Evolutionary conservation across 352 stramenopile genomes (phyloP).

Genomic region (Phytophthora capsici): DNA sequence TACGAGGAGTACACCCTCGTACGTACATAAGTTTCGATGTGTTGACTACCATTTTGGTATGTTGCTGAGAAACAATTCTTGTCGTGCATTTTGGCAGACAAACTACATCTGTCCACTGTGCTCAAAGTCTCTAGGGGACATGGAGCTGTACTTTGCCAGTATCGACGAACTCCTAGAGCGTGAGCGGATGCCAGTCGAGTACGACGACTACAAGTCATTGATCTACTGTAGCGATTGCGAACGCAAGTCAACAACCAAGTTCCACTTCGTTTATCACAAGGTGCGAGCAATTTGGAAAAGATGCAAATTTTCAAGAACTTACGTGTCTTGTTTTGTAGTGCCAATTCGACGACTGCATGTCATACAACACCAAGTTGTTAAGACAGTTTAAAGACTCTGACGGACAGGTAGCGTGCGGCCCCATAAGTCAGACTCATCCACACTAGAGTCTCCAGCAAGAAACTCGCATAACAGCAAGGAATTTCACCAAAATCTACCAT

Average conservation of each 20-base stretch:
- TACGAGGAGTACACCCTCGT: constrained; percentile 94
- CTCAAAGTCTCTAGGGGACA: constrained; percentile 95
- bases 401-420: constrained; percentile 29
- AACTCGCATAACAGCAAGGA: background rate
- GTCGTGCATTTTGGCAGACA: constrained; percentile 42
- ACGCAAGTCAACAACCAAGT: constrained; percentile 82
- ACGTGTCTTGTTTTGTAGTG: constrained; percentile 48
- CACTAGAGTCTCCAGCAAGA: constrained; percentile 6
- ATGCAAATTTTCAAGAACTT: background rate
- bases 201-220: constrained; percentile 71
- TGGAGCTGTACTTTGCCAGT: constrained; percentile 90
- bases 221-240: constrained; percentile 91
- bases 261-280: constrained; percentile 91
- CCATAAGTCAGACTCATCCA: constrained; percentile 11
- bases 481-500: constrained; percentile 8
- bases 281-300: constrained; percentile 24
- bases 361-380: constrained; percentile 89
- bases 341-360: constrained; percentile 77
- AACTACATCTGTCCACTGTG: constrained; percentile 96
- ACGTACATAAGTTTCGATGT: constrained; percentile 9
- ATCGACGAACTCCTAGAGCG: constrained; percentile 85
- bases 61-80: constrained; percentile 7
- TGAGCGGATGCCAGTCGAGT: constrained; percentile 83
- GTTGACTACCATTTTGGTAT: no score
- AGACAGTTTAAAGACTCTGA: constrained; percentile 71